Base-by-base conservation (phyloP, 305 asterid genomes). In the Andrographis paniculata region DNA sequence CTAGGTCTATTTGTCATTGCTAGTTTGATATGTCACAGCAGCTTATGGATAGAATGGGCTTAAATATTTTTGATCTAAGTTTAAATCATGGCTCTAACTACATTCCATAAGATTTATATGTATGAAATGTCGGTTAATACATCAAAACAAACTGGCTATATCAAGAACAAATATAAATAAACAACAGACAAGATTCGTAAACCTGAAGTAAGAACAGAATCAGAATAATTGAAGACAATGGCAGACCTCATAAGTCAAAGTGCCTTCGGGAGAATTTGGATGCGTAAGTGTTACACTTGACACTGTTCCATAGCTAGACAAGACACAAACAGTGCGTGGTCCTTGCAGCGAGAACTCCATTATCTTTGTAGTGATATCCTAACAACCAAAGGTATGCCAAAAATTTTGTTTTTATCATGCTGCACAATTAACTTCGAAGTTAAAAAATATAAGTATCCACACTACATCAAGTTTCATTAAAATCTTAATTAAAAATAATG, bases 311-410 rank as follows among this genome's bases (percentile, higher is more conserved):
- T 70, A 71, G 41, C 83, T 95, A 23, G 93, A 88, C 50, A 88
- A 63, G 20, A 88, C 64, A 65, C 94, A 88, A 38, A 88, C 69
- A 45, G 88, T 75, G 28, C 95, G 78, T 1, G 95, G 95, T 20
- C 97, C 97, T 59, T 77, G 87, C 43, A 63, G 86, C 33, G 84
- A 75, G 44, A 88, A 79, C 44, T 85, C 76, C 62, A 77, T 72
- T 31, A 88, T 75, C 76, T 79, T 88, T 60, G 59, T 63, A 0
- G 83, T 65, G 50, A 88, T 82, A 67, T 88, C 95, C 97, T 88
- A 76, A 11, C 24, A 41, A 52, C 23, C n/a, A n/a, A n/a, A n/a
- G n/a, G n/a, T n/a, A n/a, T n/a, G n/a, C n/a, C n/a, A n/a, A n/a
- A n/a, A n/a, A n/a, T n/a, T n/a, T n/a, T n/a, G n/a, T n/a, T n/a